A percentile compares a stretch with the other conserved stretches of the same genome.
Conservation (phyloP, 495 filamentous ascomycete genomes). For the Aspergillus wentii region DNA sequence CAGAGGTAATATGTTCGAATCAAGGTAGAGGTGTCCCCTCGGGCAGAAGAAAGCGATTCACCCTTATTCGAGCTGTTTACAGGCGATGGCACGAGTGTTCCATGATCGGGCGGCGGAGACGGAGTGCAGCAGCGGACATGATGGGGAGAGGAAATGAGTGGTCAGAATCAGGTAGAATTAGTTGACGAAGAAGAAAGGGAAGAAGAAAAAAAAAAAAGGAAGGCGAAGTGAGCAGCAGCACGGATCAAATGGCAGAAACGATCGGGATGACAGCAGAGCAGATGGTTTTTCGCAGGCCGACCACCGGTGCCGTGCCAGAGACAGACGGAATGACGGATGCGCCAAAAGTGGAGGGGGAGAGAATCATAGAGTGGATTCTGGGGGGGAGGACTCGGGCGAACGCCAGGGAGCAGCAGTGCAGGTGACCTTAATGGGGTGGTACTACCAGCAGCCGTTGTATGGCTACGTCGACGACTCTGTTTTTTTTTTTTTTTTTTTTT, state of each 20-base stretch:
- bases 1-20: no score
- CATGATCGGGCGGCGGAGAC: background rate
- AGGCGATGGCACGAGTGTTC: background rate
- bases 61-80: background rate
- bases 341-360: no score
- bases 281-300: background rate
- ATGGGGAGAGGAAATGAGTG: background rate
- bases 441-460: no score
- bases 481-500: no score
- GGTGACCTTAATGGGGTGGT: no score
- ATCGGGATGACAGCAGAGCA: background rate
- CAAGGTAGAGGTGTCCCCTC: no score
- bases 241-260: background rate
- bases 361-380: no score
- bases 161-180: background rate
- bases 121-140: background rate
- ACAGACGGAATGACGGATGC: no score
- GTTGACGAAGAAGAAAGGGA: background rate
- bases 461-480: no score
- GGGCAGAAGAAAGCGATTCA: background rate
- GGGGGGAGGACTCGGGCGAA: no score
- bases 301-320: no score
- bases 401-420: no score
- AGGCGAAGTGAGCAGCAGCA: background rate
- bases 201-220: background rate